Base-by-base conservation (phyloP, 805 yeast species). In the Myxozyma geophila region DNA sequence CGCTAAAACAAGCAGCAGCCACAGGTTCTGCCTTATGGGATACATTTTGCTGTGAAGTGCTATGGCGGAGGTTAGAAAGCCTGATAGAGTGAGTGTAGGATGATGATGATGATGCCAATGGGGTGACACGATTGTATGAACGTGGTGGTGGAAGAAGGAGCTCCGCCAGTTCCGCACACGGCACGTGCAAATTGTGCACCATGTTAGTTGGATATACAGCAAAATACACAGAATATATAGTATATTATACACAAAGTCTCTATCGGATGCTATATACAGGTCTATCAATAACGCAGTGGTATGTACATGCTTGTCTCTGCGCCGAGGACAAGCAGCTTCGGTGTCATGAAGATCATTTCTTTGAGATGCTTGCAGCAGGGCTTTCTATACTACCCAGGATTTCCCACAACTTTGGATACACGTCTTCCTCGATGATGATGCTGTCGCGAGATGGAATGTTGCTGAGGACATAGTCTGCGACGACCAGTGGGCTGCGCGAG, bases 401-500 rank as follows among this genome's bases (percentile, higher is more conserved):
- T n/a, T 54, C 46, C 66, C 66, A 62, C 8, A 64, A 9, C 17
- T 49, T 23, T 13, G 60, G 55, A 53, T 58, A 64, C 28, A 36
- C 58, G 7, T 75, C 77, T 9, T 72, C 72, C 46, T 76, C 75
- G 0, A 88, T 62, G 0, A 72, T 69, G 0, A 78, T 77, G 58
- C 72, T 53, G 63, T 90, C 93, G 0, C 72, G 69, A 0, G 72
- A 71, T 2, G 75, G 74, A 70, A 89, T 83, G 66, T 80, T 81
- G 3, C 83, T 75, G 44, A 92, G 77, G 9, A 92, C 97, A 70
- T 85, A 87, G 13, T 82, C 77, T 0, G 88, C 82, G 1, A 89
- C 88, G 1, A 66, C 73, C 0, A 75, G 72, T 7, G 78, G 75
- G 48, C 79, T 79, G 57, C 83, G 78, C 6, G 76, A 71, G 7